phyloP scores from a whole-genome alignment of 2,329 filamentous ascomycete species.

The Plenodomus tracheiphilus region DNA sequence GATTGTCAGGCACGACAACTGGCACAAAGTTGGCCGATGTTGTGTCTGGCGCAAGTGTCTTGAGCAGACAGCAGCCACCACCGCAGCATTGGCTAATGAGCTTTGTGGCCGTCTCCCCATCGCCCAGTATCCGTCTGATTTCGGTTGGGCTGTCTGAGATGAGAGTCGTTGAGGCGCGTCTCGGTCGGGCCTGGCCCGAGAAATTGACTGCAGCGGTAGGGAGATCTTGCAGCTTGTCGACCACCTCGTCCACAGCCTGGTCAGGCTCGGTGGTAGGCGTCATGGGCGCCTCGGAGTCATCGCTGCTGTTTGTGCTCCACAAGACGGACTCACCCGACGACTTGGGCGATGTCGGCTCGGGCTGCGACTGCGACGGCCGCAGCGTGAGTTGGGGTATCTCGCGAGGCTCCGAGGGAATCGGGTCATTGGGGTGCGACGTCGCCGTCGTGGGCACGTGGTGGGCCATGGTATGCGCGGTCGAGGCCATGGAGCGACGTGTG shows the following conservation, averaged over 20 bases:
- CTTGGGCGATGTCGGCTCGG: conserved; percentile 42
- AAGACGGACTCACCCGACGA: conserved; percentile 47
- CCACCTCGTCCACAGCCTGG: conserved; percentile 46
- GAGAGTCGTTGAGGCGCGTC: conserved; percentile 70
- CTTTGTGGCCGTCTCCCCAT: conserved; percentile 58
- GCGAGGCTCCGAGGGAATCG: conserved; percentile 50
- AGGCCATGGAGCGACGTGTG: conserved; percentile 25
- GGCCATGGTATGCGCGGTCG: conserved; percentile 22
- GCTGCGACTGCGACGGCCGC: conserved; percentile 24
- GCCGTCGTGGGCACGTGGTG: conserved; percentile 44
- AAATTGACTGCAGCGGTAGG: conserved; percentile 40
- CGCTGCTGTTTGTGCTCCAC: conserved; percentile 48
- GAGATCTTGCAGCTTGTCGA: conserved; percentile 47
- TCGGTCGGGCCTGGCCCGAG: conserved; percentile 45
- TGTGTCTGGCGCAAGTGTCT: conserved; percentile 56
- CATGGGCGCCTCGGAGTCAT: conserved; percentile 47
- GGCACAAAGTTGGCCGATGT: conserved; percentile 50
- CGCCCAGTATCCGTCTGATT: conserved; percentile 61
- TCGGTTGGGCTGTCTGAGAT: conserved; percentile 63
- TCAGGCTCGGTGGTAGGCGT: conserved; percentile 51
- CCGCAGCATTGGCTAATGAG: conserved; percentile 67
- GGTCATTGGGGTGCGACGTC: conserved; percentile 52
- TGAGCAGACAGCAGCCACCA: conserved; percentile 65
- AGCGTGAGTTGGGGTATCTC: conserved; percentile 35
- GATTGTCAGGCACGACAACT: conserved; percentile 71